A percentile compares a stretch with the other conserved stretches of the same genome.
These are phyloP conservation scores for Roridomyces roridus DNA, from an alignment of 768 basidiomycete species.

Conservation along the genomic window DNA sequence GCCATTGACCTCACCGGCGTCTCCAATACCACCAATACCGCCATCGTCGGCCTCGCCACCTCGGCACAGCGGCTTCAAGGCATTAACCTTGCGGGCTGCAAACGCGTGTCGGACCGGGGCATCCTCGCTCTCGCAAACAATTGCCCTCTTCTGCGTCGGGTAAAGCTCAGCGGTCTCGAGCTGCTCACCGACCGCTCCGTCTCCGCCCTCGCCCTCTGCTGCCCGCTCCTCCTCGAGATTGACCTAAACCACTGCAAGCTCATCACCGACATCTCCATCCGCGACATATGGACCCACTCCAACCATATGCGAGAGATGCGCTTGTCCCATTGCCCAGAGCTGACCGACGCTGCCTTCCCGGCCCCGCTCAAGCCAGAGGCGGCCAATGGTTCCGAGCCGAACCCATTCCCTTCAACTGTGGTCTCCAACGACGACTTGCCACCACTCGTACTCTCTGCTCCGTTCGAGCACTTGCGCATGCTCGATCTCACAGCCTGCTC, in stretches of 20 bases:
- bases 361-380: slow-evolving; percentile 56
- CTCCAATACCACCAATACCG: slow-evolving; percentile 67
- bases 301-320: slow-evolving; percentile 90
- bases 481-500: slow-evolving; percentile 90
- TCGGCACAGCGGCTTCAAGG: slow-evolving; percentile 84
- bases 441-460: slow-evolving; percentile 66
- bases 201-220: slow-evolving; percentile 74
- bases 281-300: slow-evolving; percentile 84
- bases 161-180: slow-evolving; percentile 85
- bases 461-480: slow-evolving; percentile 88
- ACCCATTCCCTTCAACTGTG: slow-evolving; percentile 49
- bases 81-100: slow-evolving; percentile 89
- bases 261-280: slow-evolving; percentile 78
- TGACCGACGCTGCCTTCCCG: slow-evolving; percentile 90
- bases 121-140: slow-evolving; percentile 76
- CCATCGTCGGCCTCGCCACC: slow-evolving; percentile 73
- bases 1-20: slow-evolving; percentile 88
- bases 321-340: slow-evolving; percentile 75
- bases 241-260: slow-evolving; percentile 86
- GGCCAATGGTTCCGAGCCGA: slow-evolving; percentile 37
- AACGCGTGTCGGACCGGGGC: slow-evolving; percentile 77
- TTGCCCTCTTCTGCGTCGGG: slow-evolving; percentile 82
- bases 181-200: slow-evolving; percentile 80
- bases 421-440: slow-evolving; percentile 55
- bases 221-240: slow-evolving; percentile 90